A percentile compares a stretch with the other conserved stretches of the same genome.
Conservation (phyloP, 169 alveolate species). For the Plasmodium berghei region DNA sequence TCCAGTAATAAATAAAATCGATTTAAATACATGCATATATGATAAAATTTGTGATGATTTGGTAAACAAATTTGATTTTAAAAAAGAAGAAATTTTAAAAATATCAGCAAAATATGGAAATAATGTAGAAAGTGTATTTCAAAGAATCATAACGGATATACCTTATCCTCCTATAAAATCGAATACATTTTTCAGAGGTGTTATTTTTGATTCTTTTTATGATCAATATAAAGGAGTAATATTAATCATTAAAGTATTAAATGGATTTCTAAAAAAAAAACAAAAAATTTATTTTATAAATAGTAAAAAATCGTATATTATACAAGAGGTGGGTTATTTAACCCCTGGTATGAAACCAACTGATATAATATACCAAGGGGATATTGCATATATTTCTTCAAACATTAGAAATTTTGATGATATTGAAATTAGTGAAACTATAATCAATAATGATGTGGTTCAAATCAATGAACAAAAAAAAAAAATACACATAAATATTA, state of each 20-base stretch:
- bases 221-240: conserved; percentile 93
- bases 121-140: conserved; percentile 88
- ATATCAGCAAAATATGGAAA: conserved; percentile 93
- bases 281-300: conserved; percentile 80
- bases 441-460: conserved; percentile 18
- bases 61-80: conserved; percentile 77
- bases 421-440: conserved; percentile 39
- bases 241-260: conserved; percentile 86
- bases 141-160: conserved; percentile 84
- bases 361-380: conserved; percentile 74
- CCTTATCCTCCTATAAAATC: conserved; percentile 89
- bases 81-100: conserved; percentile 87
- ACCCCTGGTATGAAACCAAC: conserved; percentile 80
- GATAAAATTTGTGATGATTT: conserved; percentile 79
- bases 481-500: neutral
- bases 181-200: conserved; percentile 88
- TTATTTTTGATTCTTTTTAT: conserved; percentile 93
- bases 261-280: conserved; percentile 80
- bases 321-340: conserved; percentile 84
- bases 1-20: conserved; percentile 95
- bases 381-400: conserved; percentile 59
- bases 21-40: conserved; percentile 84
- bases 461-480: conserved; percentile 11
- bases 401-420: conserved; percentile 69
- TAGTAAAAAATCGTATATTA: conserved; percentile 69